Base-by-base conservation (phyloP, 805 yeast species). In the Grigorovia yakushimaensis region DNA sequence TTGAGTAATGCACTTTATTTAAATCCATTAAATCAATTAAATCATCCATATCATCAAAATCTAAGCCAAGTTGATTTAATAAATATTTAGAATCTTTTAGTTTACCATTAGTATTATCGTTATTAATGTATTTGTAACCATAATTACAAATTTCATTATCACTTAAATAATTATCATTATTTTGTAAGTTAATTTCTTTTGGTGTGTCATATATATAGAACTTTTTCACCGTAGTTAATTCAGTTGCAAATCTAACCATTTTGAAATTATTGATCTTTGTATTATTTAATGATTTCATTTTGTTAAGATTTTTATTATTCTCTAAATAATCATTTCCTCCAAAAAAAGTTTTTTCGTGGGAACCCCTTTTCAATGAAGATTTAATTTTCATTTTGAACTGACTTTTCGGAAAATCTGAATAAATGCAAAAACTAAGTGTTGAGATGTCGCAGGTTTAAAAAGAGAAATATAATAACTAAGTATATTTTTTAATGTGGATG, bases 151-250 rank as follows among this genome's bases (percentile, higher is more conserved):
- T 7, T 10, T 27, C 33, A 2, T 27, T 7, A 27, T 27, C 33
- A 27, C 33, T 15, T 5, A 27, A 27, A 7, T 27, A 27, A 27
- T 10, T 5, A 15, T 27, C 33, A 15, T 27, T 27, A 7, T 27
- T 15, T 27, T 27, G 33, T 27, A 7, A 27, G 13, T 27, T 27
- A 15, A 27, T 27, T 10, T 27, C 3, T 27, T 71, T 69, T 30
- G 88, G 87, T 51, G 74, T 74, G 46, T 78, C 82, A 30, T 66
- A 62, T 39, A 79, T 80, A 54, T 78, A 76, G 59, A 82, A 82
- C 55, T 77, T 76, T 60, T 82, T 82, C 47, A 82, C 75, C 39
- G 79, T 78, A 45, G 79, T 81, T 50, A 82, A 67, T 46, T 77
- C 69, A 3, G 76, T 62, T 0, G 88, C 85, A 62, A 82, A 82